A percentile compares a stretch with the other conserved stretches of the same genome.
phyloP scores from a whole-genome alignment of 2,329 filamentous ascomycete species.

The Fusarium udum region DNA sequence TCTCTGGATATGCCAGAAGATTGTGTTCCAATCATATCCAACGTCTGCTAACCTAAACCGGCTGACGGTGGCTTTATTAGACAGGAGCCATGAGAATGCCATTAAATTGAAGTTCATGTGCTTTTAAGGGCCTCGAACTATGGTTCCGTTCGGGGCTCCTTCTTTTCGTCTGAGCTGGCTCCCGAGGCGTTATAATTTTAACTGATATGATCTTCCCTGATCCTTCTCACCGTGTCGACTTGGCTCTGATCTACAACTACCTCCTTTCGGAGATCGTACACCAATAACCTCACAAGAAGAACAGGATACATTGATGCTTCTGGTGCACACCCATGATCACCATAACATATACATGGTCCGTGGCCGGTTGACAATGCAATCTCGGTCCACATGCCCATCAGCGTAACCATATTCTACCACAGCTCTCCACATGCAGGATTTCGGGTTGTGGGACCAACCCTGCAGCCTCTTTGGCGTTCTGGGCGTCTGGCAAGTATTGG shows the following conservation, averaged over 20 bases:
- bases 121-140: slow-evolving; percentile 2
- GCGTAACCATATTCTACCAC: slow-evolving; percentile 22
- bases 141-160: neutral
- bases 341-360: slow-evolving; percentile 36
- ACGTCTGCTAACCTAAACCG: neutral
- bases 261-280: slow-evolving; percentile 14
- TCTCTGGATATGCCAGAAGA: slow-evolving; percentile 6
- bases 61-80: neutral
- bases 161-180: slow-evolving; percentile 13
- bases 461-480: slow-evolving; percentile 24
- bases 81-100: slow-evolving; percentile 6
- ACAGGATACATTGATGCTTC: neutral
- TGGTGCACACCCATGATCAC: slow-evolving; percentile 38
- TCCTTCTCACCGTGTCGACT: neutral
- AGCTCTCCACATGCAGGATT: slow-evolving; percentile 18
- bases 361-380: slow-evolving; percentile 38
- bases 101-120: neutral
- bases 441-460: slow-evolving; percentile 40
- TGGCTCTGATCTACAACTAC: slow-evolving; percentile 15
- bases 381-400: slow-evolving; percentile 40
- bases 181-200: slow-evolving; percentile 18
- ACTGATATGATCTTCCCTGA: neutral
- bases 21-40: neutral
- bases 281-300: slow-evolving; percentile 2
- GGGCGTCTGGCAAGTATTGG: neutral